phyloP scores from a whole-genome alignment of 495 filamentous ascomycete species.

The Penicillium subrubescens region DNA sequence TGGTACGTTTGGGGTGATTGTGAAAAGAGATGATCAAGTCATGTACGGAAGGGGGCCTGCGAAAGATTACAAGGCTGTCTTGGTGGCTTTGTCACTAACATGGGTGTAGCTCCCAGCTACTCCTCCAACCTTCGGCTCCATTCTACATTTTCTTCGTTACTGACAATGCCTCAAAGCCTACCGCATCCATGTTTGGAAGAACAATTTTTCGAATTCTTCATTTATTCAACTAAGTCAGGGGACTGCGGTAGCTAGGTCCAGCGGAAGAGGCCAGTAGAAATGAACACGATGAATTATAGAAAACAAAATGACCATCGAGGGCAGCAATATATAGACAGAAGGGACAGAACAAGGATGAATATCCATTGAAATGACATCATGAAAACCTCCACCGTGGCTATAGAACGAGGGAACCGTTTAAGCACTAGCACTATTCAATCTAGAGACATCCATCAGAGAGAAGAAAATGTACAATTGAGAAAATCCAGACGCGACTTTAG shows the following conservation, averaged over 20 bases:
- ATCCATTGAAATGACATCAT: not conserved
- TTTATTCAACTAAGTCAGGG: no score
- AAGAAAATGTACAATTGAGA: slow-evolving; percentile 30
- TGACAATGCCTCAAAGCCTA: no score
- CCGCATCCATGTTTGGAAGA: no score
- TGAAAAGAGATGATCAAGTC: not conserved
- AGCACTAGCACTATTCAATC: slow-evolving; percentile 18
- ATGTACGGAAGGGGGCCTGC: not conserved
- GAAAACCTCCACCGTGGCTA: not conserved
- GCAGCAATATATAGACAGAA: not conserved
- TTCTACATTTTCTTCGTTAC: no score
- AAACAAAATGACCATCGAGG: no score
- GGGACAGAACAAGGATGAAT: not conserved
- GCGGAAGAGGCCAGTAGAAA: no score
- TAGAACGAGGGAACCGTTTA: not conserved
- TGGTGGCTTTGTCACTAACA: no score
- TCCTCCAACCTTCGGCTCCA: no score
- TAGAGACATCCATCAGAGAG: slow-evolving; percentile 19
- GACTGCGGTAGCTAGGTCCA: no score
- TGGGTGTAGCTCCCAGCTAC: no score
- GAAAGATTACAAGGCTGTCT: not conserved
- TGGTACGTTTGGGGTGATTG: not conserved
- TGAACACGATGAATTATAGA: no score
- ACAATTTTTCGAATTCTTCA: no score
- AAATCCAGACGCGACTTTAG: slow-evolving; percentile 6